Evolutionary conservation across 176 grass and related monocot species (phyloP).

Genomic region (Zizania latifolia): DNA sequence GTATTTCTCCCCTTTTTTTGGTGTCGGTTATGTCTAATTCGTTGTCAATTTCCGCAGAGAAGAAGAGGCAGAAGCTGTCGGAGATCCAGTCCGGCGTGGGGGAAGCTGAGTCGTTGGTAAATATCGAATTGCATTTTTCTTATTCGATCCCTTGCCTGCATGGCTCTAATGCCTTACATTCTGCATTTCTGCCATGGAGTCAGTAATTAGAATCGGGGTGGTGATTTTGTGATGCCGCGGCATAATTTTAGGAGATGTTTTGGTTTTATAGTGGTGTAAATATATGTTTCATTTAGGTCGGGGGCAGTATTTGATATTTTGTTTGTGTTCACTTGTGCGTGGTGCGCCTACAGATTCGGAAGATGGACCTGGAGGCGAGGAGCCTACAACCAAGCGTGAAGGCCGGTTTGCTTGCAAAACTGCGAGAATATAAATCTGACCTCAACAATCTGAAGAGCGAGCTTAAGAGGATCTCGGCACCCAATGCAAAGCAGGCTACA

Average conservation of each 20-base stretch:
- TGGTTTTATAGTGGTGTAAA: neutral
- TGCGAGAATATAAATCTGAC: conserved; percentile 93
- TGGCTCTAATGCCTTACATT: neutral
- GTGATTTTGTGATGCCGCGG: neutral
- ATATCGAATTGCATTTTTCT: neutral
- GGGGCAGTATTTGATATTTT: neutral
- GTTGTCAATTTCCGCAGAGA: conserved; percentile 43
- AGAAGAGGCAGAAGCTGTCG: conserved; percentile 77
- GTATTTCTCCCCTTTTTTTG: neutral
- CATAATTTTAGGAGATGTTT: neutral
- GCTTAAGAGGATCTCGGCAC: conserved; percentile 59
- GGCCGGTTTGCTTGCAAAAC: conserved; percentile 67
- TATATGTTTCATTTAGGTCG: neutral
- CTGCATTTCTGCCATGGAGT: neutral
- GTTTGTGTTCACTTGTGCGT: neutral
- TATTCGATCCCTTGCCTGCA: neutral
- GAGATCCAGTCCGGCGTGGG: conserved; percentile 74
- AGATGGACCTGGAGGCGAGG: conserved; percentile 94
- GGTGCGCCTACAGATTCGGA: conserved; percentile 75
- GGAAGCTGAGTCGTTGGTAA: conserved; percentile 87
- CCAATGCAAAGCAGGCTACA: conserved; percentile 58
- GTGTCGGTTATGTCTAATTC: conserved; percentile 25
- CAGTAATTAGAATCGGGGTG: neutral
- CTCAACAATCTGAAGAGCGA: conserved; percentile 80
- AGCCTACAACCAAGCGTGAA: conserved; percentile 76